Conservation (phyloP, 768 basidiomycete genomes). For the Gloeopeniophorella convolvens region DNA sequence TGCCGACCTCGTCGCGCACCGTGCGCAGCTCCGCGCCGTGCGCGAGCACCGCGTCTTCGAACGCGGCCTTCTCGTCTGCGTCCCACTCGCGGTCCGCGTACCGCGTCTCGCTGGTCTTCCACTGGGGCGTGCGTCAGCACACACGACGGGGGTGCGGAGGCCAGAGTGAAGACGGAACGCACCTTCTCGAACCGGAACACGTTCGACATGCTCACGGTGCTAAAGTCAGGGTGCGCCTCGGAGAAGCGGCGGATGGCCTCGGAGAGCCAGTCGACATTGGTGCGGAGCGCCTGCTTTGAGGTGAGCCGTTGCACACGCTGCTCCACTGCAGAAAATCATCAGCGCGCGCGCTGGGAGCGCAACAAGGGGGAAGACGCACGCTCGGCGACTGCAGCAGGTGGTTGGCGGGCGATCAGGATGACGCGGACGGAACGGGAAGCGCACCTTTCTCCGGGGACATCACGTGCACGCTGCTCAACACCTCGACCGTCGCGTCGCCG, state of each 20-base stretch:
- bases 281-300: constrained; percentile 43
- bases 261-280: constrained; percentile 75
- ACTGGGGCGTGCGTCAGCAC: constrained; percentile 36
- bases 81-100: constrained; percentile 70
- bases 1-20: constrained; percentile 66
- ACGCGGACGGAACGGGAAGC: constrained; percentile 25
- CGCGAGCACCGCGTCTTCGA: constrained; percentile 67
- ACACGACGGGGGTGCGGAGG: constrained; percentile 6
- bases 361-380: constrained; percentile 35
- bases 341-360: not conserved
- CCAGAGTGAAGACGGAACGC: constrained; percentile 2
- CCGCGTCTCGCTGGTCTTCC: constrained; percentile 62
- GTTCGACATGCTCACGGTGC: constrained; percentile 57
- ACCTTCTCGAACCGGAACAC: constrained; percentile 62
- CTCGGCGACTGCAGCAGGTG: constrained; percentile 41
- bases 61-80: constrained; percentile 59
- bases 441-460: constrained; percentile 64
- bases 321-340: constrained; percentile 45
- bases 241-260: constrained; percentile 70
- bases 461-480: constrained; percentile 56
- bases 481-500: constrained; percentile 67
- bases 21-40: constrained; percentile 77
- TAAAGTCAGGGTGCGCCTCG: constrained; percentile 55
- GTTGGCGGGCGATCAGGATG: constrained; percentile 18
- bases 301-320: constrained; percentile 53